Conservation (phyloP, 768 basidiomycete species). For the Peribolospora baueri region DNA sequence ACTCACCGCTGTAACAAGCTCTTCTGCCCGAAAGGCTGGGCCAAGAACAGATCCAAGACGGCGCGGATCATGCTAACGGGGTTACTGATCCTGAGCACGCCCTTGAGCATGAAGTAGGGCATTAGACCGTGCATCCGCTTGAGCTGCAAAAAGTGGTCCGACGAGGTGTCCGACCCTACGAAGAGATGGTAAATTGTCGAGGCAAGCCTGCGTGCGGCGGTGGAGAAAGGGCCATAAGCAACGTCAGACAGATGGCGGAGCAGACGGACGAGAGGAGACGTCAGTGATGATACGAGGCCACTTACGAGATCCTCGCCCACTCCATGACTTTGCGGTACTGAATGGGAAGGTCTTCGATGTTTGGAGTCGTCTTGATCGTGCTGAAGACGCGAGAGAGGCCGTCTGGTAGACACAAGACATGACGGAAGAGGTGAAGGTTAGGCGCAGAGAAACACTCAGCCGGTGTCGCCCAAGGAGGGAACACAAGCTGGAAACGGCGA, state of each 20-base stretch:
- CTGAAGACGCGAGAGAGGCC: constrained; percentile 73
- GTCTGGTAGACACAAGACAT: constrained; percentile 26
- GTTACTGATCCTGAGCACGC: constrained; percentile 74
- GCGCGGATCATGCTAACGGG: constrained; percentile 87
- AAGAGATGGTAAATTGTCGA: constrained; percentile 91
- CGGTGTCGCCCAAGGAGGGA: background rate
- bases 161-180: constrained; percentile 74
- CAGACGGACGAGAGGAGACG: background rate
- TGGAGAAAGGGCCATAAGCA: background rate
- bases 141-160: constrained; percentile 60
- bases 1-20: constrained; percentile 66
- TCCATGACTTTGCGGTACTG: constrained; percentile 78
- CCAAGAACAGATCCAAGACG: constrained; percentile 80
- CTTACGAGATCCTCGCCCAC: constrained; percentile 92
- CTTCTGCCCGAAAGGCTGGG: constrained; percentile 82
- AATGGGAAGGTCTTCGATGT: constrained; percentile 48
- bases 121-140: constrained; percentile 87
- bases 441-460: background rate
- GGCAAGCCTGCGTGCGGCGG: constrained; percentile 37
- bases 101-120: constrained; percentile 92
- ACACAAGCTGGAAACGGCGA: background rate
- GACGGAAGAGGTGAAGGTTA: background rate
- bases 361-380: constrained; percentile 55
- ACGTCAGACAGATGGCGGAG: background rate
- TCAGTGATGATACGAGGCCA: constrained; percentile 7